A percentile compares a stretch with the other conserved stretches of the same genome.
phyloP scores from a whole-genome alignment of 2,329 filamentous ascomycete species.

The Botrytis tulipae region DNA sequence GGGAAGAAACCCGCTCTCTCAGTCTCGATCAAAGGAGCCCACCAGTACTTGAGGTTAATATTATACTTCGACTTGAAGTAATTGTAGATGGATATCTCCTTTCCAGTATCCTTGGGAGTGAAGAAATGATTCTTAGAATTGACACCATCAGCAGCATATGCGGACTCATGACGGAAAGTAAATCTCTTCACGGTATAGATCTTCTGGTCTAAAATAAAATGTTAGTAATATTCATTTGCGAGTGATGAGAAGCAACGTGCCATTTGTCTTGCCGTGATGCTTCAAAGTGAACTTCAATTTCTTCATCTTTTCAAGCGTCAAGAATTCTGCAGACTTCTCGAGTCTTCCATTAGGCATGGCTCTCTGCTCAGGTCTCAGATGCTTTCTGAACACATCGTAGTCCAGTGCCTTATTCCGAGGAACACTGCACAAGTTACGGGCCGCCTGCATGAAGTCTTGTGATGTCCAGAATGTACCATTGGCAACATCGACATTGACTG shows the following conservation, averaged over 20 bases:
- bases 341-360: constrained; percentile 17
- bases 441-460: constrained; percentile 40
- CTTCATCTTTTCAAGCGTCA: constrained; percentile 51
- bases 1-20: constrained; percentile 56
- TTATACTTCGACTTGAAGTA: constrained; percentile 59
- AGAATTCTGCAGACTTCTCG: constrained; percentile 50
- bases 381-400: constrained; percentile 30
- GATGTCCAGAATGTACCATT: constrained; percentile 84
- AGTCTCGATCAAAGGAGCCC: constrained; percentile 58
- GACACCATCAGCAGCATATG: constrained; percentile 47
- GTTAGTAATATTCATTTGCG: constrained; percentile 1
- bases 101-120: constrained; percentile 46
- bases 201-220: constrained; percentile 42
- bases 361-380: constrained; percentile 26
- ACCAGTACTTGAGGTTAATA: constrained; percentile 46
- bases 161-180: constrained; percentile 41
- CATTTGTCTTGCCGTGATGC: constrained; percentile 49
- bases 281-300: constrained; percentile 57
- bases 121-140: constrained; percentile 57
- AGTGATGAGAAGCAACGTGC: constrained; percentile 22
- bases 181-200: constrained; percentile 54
- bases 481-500: constrained; percentile 86
- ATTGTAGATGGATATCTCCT: constrained; percentile 45
- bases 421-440: constrained; percentile 36
- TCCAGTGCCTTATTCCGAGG: constrained; percentile 30